Conservation (phyloP, 1,139 yeast genomes). For the Geotrichum aggregatum region DNA sequence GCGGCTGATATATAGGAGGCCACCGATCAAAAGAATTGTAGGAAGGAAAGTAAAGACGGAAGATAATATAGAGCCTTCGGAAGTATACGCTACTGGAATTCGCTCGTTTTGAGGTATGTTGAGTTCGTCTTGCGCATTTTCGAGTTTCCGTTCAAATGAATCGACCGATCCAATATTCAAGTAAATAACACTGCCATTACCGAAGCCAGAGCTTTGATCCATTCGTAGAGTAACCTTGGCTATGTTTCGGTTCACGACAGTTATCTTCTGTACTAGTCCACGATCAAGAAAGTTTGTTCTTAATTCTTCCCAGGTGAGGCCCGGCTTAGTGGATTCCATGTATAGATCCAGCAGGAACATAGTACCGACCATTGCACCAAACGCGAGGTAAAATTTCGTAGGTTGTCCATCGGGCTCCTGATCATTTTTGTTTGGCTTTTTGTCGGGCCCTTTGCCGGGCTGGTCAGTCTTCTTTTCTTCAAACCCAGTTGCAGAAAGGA, state of each 20-base stretch:
- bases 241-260: slow-evolving; percentile 68
- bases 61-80: slow-evolving; percentile 56
- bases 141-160: slow-evolving; percentile 77
- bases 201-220: slow-evolving; percentile 24
- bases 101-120: slow-evolving; percentile 63
- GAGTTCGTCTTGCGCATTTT: slow-evolving; percentile 67
- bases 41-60: slow-evolving; percentile 72
- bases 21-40: slow-evolving; percentile 78
- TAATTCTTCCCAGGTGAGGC: slow-evolving; percentile 85
- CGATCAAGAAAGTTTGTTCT: slow-evolving; percentile 73
- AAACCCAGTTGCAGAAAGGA: neutral
- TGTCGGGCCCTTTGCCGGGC: neutral
- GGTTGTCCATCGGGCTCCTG: slow-evolving; percentile 8
- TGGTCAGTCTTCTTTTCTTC: slow-evolving; percentile 2
- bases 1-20: slow-evolving; percentile 69
- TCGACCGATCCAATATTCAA: slow-evolving; percentile 91
- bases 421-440: neutral
- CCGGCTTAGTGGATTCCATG: slow-evolving; percentile 23
- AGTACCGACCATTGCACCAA: slow-evolving; percentile 10
- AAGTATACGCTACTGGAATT: slow-evolving; percentile 69
- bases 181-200: slow-evolving; percentile 34
- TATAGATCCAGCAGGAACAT: slow-evolving; percentile 14
- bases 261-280: slow-evolving; percentile 73
- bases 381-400: slow-evolving; percentile 2
- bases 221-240: slow-evolving; percentile 51